phyloP scores from a whole-genome alignment of 192 early-diverging fungal species.

The Coemansia pectinata region DNA sequence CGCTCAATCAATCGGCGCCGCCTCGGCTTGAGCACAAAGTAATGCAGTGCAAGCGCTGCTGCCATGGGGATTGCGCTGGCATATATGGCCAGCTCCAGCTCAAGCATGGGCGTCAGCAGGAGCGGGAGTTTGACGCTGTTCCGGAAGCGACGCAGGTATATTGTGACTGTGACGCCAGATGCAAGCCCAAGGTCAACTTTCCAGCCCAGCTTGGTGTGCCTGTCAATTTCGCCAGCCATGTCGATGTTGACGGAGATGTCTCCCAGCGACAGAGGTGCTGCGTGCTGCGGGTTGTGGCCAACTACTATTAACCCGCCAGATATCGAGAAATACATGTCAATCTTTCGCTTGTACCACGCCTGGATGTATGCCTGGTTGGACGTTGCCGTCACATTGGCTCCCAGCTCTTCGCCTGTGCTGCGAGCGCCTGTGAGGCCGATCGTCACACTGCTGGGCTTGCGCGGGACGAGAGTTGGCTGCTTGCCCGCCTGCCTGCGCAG shows the following conservation, averaged over 20 bases:
- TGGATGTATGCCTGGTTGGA: conserved; percentile 17
- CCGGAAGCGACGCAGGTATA: conserved; percentile 65
- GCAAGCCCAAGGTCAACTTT: conserved; percentile 62
- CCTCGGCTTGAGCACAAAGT: conserved; percentile 62
- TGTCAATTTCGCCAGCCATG: conserved; percentile 14
- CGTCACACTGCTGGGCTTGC: conserved; percentile 24
- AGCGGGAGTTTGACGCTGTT: conserved; percentile 70
- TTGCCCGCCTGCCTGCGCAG: not conserved
- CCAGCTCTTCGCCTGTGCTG: conserved; percentile 4
- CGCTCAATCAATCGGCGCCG: conserved; percentile 45
- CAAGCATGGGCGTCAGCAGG: conserved; percentile 61
- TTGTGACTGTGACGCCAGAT: conserved; percentile 60
- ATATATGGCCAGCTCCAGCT: conserved; percentile 57
- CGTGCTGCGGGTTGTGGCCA: conserved; percentile 5
- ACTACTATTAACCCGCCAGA: conserved; percentile 3
- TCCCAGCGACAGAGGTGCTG: conserved; percentile 3
- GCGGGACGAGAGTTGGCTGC: not conserved
- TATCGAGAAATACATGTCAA: conserved; percentile 38
- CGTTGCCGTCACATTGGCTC: conserved; percentile 15
- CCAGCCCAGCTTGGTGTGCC: conserved; percentile 58
- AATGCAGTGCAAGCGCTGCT: conserved; percentile 58
- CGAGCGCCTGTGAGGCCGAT: conserved; percentile 10
- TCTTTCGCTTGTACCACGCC: conserved; percentile 12
- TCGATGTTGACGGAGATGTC: conserved; percentile 17
- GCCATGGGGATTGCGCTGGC: conserved; percentile 59